A percentile compares a stretch with the other conserved stretches of the same genome.
Conservation (phyloP, 106 monocot genomes). For the Iris macrosiphon region DNA sequence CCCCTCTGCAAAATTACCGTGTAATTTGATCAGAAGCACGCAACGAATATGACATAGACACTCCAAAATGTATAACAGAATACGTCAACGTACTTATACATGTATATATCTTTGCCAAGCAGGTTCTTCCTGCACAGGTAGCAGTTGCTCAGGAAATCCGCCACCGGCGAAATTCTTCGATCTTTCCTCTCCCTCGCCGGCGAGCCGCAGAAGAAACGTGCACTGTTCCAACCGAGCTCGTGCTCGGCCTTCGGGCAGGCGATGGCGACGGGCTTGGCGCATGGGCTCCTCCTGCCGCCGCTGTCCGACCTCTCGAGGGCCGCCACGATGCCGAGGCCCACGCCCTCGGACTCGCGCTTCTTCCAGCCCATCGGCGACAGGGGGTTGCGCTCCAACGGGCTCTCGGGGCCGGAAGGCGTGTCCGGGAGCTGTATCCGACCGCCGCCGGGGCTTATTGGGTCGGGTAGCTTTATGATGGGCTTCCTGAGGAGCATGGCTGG, state of each 20-base stretch:
- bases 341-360: conserved; percentile 65
- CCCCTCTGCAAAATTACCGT: conserved; percentile 35
- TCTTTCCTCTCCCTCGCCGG: conserved; percentile 1
- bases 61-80: background rate
- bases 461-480: conserved; percentile 1
- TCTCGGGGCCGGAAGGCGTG: conserved; percentile 18
- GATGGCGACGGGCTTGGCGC: too few species aligned
- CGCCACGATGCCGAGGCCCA: conserved; percentile 68
- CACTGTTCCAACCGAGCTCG: too few species aligned
- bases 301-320: conserved; percentile 28
- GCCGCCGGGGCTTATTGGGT: conserved; percentile 8
- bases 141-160: conserved; percentile 52
- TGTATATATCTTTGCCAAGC: conserved; percentile 66
- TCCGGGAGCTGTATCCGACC: background rate
- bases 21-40: background rate
- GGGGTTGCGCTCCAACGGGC: conserved; percentile 55
- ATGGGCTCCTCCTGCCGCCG: background rate
- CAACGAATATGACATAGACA: too few species aligned
- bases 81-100: conserved; percentile 33
- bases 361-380: conserved; percentile 62
- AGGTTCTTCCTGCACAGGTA: conserved; percentile 49
- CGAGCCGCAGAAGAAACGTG: background rate
- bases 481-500: too few species aligned
- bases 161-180: conserved; percentile 3
- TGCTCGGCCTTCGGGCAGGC: too few species aligned